Conservation (phyloP, 1,284 basidiomycete species). For the Ceratobasidium sp. region DNA sequence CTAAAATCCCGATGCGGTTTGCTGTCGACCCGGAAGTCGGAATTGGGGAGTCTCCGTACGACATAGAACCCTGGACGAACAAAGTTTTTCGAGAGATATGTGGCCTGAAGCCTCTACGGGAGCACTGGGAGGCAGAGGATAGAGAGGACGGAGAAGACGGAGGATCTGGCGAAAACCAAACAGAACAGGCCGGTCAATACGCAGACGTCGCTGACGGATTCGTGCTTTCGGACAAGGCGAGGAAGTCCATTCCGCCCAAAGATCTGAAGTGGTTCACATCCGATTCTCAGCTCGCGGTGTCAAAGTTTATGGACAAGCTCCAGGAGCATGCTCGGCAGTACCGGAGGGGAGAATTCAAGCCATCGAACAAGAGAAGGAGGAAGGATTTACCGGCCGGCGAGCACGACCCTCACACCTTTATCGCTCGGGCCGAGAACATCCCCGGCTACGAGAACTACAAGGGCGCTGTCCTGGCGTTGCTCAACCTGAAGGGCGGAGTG, state of each 20-base stretch:
- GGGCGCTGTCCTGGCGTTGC: conserved; percentile 20
- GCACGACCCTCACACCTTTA: too few relatives aligned
- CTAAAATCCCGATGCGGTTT: neutral
- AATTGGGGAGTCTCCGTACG: neutral
- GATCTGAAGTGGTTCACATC: neutral
- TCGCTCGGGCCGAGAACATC: too few relatives aligned
- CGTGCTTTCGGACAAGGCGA: neutral
- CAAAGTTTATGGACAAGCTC: neutral
- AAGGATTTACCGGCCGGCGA: neutral
- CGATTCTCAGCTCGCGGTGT: neutral
- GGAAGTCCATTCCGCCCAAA: neutral
- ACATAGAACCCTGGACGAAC: conserved; percentile 1
- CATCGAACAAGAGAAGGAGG: neutral
- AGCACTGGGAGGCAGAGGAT: too few relatives aligned
- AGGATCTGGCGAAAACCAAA: neutral
- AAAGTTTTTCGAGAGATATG: neutral
- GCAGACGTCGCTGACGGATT: neutral
- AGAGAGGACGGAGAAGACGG: neutral
- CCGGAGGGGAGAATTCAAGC: neutral
- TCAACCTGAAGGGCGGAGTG: neutral
- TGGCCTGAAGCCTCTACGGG: conserved; percentile 11
- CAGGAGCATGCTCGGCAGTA: neutral
- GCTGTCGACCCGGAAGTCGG: neutral
- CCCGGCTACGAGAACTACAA: neutral
- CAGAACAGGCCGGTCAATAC: neutral